Evolutionary conservation across 176 grass and related monocot genomes (phyloP).

Genomic region (Hyparrhenia diplandra): DNA sequence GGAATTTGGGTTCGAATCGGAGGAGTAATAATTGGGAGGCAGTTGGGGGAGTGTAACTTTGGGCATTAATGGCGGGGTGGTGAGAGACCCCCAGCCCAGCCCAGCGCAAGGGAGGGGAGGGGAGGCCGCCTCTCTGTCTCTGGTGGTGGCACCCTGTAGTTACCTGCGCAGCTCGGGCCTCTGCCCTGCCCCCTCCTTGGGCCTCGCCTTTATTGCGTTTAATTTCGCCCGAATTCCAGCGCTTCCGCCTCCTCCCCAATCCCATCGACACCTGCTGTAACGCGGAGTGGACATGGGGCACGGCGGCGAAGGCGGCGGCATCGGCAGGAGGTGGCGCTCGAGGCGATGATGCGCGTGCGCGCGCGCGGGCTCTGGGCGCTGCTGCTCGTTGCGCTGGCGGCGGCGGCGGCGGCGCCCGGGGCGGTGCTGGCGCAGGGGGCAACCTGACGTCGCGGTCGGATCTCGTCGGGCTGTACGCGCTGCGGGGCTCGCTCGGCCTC

Average conservation of each 20-base stretch:
- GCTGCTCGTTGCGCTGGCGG: constrained; percentile 19
- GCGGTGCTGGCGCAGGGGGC: constrained; percentile 21
- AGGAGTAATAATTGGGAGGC: constrained; percentile 44
- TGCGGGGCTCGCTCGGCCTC: constrained; percentile 72
- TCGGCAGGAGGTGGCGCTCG: neutral
- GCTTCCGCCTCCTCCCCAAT: neutral
- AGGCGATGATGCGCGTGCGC: constrained; percentile 20
- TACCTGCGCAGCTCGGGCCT: constrained; percentile 21
- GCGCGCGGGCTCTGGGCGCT: constrained; percentile 31
- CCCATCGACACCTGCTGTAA: constrained; percentile 27
- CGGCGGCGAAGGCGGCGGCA: neutral
- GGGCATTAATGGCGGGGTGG: constrained; percentile 54
- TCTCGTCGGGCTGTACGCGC: constrained; percentile 58
- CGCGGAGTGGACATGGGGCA: constrained; percentile 9
- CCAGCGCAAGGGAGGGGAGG: neutral
- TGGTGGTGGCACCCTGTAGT: constrained; percentile 30
- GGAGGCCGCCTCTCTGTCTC: too few species aligned
- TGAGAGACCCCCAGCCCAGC: constrained; percentile 9
- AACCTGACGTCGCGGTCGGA: constrained; percentile 52
- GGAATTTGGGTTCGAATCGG: constrained; percentile 26
- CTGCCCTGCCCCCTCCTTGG: neutral
- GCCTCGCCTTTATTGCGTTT: constrained; percentile 46
- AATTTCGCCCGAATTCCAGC: constrained; percentile 51
- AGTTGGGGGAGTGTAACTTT: constrained; percentile 49
- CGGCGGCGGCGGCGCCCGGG: constrained; percentile 26